phyloP scores from a whole-genome alignment of 1,284 basidiomycete genomes.

The Moniliophthora roreri region DNA sequence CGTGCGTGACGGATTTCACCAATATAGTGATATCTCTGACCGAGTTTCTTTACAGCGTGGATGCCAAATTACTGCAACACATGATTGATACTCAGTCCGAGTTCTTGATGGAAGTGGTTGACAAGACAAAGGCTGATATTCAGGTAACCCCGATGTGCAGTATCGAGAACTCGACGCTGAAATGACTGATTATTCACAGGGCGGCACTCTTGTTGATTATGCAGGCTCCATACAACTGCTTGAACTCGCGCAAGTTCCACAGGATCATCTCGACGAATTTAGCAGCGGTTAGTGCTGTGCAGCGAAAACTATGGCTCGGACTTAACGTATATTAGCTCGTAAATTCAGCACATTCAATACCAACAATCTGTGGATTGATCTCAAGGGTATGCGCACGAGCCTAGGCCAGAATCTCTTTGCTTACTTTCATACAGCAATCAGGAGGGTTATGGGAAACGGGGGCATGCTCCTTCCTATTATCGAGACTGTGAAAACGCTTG shows the following conservation, averaged over 20 bases:
- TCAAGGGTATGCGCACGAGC: constrained; percentile 52
- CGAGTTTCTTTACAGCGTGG: constrained; percentile 50
- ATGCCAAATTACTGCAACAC: constrained; percentile 83
- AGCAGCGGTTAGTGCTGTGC: constrained; percentile 62
- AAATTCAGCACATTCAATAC: constrained; percentile 98
- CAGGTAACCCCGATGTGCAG: constrained; percentile 48
- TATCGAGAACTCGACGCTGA: background rate
- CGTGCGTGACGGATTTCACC: constrained; percentile 61
- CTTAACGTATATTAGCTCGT: constrained; percentile 47
- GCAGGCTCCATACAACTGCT: constrained; percentile 93
- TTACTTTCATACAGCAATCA: constrained; percentile 59
- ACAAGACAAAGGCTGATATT: constrained; percentile 99
- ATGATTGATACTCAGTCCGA: constrained; percentile 89
- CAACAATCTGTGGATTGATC: constrained; percentile 98
- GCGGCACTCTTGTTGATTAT: constrained; percentile 98
- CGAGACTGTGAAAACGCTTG: constrained; percentile 91
- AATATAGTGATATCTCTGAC: constrained; percentile 11
- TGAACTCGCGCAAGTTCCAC: constrained; percentile 98
- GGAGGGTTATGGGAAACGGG: constrained; percentile 91
- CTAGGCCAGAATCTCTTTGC: constrained; percentile 1
- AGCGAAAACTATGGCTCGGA: background rate
- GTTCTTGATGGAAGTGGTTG: constrained; percentile 99
- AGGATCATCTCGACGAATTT: constrained; percentile 98
- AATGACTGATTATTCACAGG: constrained; percentile 37
- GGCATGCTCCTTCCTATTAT: constrained; percentile 92